Evolutionary conservation across 331 rosid species (phyloP).

Genomic region (Malus hybrid): DNA sequence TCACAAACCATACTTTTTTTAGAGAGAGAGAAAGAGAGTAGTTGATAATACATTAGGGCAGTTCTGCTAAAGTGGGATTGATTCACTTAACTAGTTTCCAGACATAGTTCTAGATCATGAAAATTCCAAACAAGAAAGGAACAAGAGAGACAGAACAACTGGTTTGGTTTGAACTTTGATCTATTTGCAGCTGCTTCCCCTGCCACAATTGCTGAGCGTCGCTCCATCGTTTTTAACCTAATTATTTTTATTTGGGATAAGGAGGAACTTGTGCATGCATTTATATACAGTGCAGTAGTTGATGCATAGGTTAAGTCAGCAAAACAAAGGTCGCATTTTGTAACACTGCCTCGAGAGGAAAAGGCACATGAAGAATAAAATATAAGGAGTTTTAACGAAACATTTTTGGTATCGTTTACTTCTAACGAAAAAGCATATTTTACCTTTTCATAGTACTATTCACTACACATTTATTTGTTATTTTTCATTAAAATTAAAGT

Average conservation of each 20-base stretch:
- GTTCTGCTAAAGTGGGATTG: neutral
- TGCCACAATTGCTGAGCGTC: neutral
- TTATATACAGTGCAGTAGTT: neutral
- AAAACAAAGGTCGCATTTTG: neutral
- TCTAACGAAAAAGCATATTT: too few relatives aligned
- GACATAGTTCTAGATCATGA: neutral
- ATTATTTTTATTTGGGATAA: too few relatives aligned
- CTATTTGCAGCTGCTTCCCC: neutral
- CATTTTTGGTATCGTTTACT: too few relatives aligned
- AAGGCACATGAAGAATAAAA: neutral
- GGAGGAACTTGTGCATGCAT: neutral
- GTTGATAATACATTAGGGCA: too few relatives aligned
- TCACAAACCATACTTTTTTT: too few relatives aligned
- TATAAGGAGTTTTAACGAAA: too few relatives aligned
- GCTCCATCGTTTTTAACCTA: neutral
- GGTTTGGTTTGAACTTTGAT: neutral
- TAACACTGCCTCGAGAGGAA: neutral
- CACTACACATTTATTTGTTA: too few relatives aligned
- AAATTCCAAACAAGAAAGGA: neutral
- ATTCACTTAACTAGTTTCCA: slow-evolving; percentile 5
- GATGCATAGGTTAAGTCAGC: neutral
- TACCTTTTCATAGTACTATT: too few relatives aligned
- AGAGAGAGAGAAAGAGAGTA: too few relatives aligned
- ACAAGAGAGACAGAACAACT: neutral
- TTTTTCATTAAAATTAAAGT: too few relatives aligned